These are phyloP conservation scores for Fusarium camptoceras DNA, from an alignment of 2,329 filamentous ascomycete species.

Conservation along the genomic window DNA sequence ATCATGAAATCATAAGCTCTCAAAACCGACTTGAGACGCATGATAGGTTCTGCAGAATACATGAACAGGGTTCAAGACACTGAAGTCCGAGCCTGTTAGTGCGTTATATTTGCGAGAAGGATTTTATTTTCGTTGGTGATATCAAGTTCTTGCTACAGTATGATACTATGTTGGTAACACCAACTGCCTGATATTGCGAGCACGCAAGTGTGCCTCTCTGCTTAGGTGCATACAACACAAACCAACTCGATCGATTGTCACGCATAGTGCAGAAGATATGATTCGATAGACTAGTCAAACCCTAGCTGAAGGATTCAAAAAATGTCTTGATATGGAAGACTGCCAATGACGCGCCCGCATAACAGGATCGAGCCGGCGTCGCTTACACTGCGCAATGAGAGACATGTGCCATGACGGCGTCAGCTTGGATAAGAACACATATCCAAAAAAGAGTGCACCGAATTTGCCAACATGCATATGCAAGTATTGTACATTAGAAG, in stretches of 20 bases:
- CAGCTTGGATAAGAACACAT: slow-evolving; percentile 7
- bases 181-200: slow-evolving; percentile 19
- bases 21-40: neutral
- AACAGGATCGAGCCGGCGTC: slow-evolving; percentile 9
- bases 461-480: slow-evolving; percentile 16
- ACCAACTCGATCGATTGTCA: slow-evolving; percentile 21
- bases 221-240: slow-evolving; percentile 14
- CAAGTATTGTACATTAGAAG: slow-evolving; percentile 3
- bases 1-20: neutral
- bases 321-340: slow-evolving; percentile 14
- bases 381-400: slow-evolving; percentile 11
- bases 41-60: slow-evolving; percentile 5
- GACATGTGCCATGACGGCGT: slow-evolving; percentile 11
- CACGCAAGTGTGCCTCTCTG: slow-evolving; percentile 5
- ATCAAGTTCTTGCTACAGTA: neutral
- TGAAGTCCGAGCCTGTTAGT: neutral
- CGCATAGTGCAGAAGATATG: slow-evolving; percentile 18
- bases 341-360: slow-evolving; percentile 12
- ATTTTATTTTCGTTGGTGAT: slow-evolving; percentile 21
- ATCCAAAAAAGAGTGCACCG: slow-evolving; percentile 5
- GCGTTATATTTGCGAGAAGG: neutral
- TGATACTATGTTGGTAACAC: slow-evolving; percentile 10
- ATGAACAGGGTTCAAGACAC: neutral
- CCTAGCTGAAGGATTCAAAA: slow-evolving; percentile 15
- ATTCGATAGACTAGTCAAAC: slow-evolving; percentile 18